A percentile compares a stretch with the other conserved stretches of the same genome.
These are phyloP conservation scores for Hypoxylon intermedium DNA, from an alignment of 495 filamentous ascomycete genomes.

Conservation along the genomic window DNA sequence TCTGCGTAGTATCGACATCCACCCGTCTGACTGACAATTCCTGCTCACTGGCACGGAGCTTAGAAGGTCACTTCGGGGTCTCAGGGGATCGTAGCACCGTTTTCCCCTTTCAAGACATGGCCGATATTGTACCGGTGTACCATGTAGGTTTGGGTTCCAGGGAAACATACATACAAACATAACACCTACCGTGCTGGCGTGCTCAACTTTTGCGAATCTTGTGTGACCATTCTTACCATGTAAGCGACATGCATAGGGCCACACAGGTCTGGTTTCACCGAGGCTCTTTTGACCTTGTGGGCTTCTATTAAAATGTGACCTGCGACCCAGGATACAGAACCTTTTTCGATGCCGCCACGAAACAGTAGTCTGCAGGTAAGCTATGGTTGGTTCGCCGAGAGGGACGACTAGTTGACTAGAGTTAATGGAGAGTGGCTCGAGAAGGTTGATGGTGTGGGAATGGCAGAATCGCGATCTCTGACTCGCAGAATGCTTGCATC, in stretches of 20 bases:
- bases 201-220: conserved; percentile 8
- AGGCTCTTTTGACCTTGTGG: conserved; percentile 31
- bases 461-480: conserved; percentile 35
- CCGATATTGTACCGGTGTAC: not conserved
- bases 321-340: conserved; percentile 23
- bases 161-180: no score
- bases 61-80: not conserved
- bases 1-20: conserved; percentile 10
- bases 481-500: conserved; percentile 40
- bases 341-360: conserved; percentile 26
- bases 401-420: conserved; percentile 14
- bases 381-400: conserved; percentile 26
- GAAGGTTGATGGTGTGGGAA: conserved; percentile 24
- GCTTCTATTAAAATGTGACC: conserved; percentile 30
- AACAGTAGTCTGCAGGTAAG: conserved; percentile 32
- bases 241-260: conserved; percentile 24
- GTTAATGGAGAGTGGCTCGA: conserved; percentile 5
- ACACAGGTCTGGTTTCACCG: conserved; percentile 38
- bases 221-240: conserved; percentile 13
- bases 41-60: not conserved
- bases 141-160: not conserved
- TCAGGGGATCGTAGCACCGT: conserved; percentile 1
- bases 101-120: not conserved
- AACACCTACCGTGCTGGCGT: no score
- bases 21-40: not conserved